A percentile compares a stretch with the other conserved stretches of the same genome.
Conservation (phyloP, 2,329 filamentous ascomycete genomes). For the Gyromitra esculenta region DNA sequence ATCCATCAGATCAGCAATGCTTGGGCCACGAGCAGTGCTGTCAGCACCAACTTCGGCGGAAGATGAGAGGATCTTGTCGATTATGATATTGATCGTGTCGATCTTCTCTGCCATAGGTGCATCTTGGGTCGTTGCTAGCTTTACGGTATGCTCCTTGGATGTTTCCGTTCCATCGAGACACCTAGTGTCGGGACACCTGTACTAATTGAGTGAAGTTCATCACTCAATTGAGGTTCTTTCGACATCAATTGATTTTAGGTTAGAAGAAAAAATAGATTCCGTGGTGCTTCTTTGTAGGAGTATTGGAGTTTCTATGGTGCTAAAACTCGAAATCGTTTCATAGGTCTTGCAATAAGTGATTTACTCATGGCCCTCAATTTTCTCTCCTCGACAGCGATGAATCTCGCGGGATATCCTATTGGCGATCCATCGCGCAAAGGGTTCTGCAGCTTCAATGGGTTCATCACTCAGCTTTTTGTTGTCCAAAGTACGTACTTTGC, state of each 20-base stretch:
- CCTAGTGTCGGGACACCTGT: neutral
- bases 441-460: slow-evolving; percentile 63
- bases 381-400: slow-evolving; percentile 60
- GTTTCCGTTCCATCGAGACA: neutral
- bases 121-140: slow-evolving; percentile 61
- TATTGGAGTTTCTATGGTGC: neutral
- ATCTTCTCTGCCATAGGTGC: slow-evolving; percentile 60
- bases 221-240: slow-evolving; percentile 60
- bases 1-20: slow-evolving; percentile 18
- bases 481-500: slow-evolving; percentile 60
- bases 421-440: slow-evolving; percentile 57
- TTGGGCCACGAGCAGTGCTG: slow-evolving; percentile 24
- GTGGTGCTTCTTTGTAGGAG: neutral
- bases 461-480: slow-evolving; percentile 62
- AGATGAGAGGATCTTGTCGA: slow-evolving; percentile 56
- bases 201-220: slow-evolving; percentile 59
- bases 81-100: slow-evolving; percentile 60
- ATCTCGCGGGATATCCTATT: slow-evolving; percentile 59
- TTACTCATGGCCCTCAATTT: slow-evolving; percentile 62
- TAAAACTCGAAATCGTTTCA: neutral
- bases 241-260: slow-evolving; percentile 61
- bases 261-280: neutral
- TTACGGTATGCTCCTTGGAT: slow-evolving; percentile 56
- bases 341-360: slow-evolving; percentile 62
- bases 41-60: slow-evolving; percentile 48